Evolutionary conservation across 2,329 filamentous ascomycete species (phyloP), one percentile per base, ranked within the genome.

Genomic region (Calonectria crousiana): DNA sequence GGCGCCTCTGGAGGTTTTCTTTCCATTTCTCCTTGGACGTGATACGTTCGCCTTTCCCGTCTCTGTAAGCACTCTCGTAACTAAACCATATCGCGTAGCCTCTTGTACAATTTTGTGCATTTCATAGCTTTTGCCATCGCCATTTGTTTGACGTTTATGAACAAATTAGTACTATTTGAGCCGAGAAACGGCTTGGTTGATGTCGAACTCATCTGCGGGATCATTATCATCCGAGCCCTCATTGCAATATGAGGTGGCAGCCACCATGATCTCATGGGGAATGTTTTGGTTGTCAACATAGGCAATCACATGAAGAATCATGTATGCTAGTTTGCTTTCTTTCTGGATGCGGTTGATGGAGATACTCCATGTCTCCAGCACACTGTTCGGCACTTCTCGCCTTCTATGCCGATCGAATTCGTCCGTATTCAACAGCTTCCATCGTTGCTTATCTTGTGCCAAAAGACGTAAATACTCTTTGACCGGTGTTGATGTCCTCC

Each of bases 91-190:
- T 8, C 62, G 78, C 4, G 73, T 72, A 28, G 81, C 82, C 67
- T 83, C 79, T 71, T 83, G 81, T 5, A 82, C 80, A 5, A 83
- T 78, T 71, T 80, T 83, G 52, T 84, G 81, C 74, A 84, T 69
- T 84, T 78, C 70, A 83, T 84, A 18, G 34, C 77, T 18, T 51
- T 49, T 23, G 1, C 36, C 41, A 14, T 69, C 36, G 1, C 72
- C 52, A 26, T 69, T 69, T 20, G 52, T 26, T 20, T 13, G 58
- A 14, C 69, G 75, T 47, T 74, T 65, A 36, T 69, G 73, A 0
- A 86, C 66, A 67, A 86, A 85, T 0, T 83, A 85, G 64, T 84
- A 84, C 47, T 85, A 79, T 38, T 78, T 74, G 0, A 85, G 82
- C 20, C 79, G 79, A 6, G 74, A 70, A 18, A 82, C 64, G 1